Evolutionary conservation across 306 rosid genomes (phyloP), one percentile per base, ranked within the genome.

Genomic region (Astragalus membranaceus): DNA sequence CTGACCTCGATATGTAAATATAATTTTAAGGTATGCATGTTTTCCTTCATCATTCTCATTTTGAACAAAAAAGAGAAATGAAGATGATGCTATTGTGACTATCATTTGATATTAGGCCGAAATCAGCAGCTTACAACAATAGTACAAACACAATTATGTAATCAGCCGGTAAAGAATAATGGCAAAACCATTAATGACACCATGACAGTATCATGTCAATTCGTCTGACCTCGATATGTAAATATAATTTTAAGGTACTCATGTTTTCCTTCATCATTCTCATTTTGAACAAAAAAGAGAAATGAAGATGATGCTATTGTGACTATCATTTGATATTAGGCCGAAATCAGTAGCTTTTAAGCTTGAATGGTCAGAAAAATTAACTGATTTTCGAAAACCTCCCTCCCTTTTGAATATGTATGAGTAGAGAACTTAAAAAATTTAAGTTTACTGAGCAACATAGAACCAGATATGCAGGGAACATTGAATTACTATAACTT

Each of bases 221-320:
- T 46, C 12, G 5, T 64, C 74, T 13, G 57, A 29, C 36, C 26
- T 11, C 7, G 58, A 58, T 37, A 36, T 52, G 75, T 36, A 67
- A 67, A 73, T 57, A 66, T 47, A 67, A 37, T 46, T 53, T 55
- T 66, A 36, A 32, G 61, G 73, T 64, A 36, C 49, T 74, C 69
- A 54, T 47, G 35, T 20, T 62, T 74, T 55, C 63, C 13, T 29
- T 53, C 14, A 49, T 47, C 33, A 33, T 62, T 51, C 56, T 69
- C 52, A 60, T 51, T 15, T 41, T 39, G 10, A 37, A 41, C 55
- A 50, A 6, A 17, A 62, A 61, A 63, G 61, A 51, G 43, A 62
- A 72, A 59, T 32, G 50, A 17, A 15, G 43, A 58, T 59, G 61
- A 17, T 8, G 60, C 51, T 43, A 14, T 48, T 47, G 20, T 29